Base-by-base conservation (phyloP, 148 eudicot species). In the Mesembryanthemum crystallinum region DNA sequence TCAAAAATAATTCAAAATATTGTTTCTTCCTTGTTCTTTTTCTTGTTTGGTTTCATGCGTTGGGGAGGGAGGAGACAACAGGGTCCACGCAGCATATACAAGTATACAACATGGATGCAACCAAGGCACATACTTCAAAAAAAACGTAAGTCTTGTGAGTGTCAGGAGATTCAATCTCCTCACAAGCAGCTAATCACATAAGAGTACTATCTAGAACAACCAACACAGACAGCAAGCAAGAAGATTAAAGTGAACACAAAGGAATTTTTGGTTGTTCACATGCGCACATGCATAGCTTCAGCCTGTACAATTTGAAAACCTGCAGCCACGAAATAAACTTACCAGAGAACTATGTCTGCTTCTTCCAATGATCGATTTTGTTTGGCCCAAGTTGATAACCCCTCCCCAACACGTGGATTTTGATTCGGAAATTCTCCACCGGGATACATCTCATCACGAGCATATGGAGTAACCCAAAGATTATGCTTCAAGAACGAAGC, bases 381-480 rank as follows among this genome's bases (percentile, higher is more conserved):
- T 88, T 94, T 89, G 63, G 92, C 92, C 96, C 96, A 94, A 32
- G 97, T 89, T 76, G 91, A 89, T 84, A 94, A 80, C 42, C 99
- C 97, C 77, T 92, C 99, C 33, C 99, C 97, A 82, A 69, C 89
- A 67, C 99, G 96, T 30, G 99, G 99, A 73, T 95, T 95, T 83
- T 92, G 99, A 83, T 95, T 95, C 32, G 97, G 97, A 75, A 95
- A 95, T 78, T 92, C 99, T 72, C 96, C 99, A 24, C 97, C 99
- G 39, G 97, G 99, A 83, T 84, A 95, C 78, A 87, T 86, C 84
- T 95, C 99, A 25, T 88, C 83, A 57, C 78, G 84, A 64, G 91
- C 84, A 82, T 85, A 95, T 39, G 85, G 87, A 25, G 94, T 92
- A 75, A 95, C 97, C 98, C 98, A 95, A 14, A 95, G 90, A 72